Evolutionary conservation across 2,329 filamentous ascomycete species (phyloP).

Genomic region (Aureobasidium sp.): DNA sequence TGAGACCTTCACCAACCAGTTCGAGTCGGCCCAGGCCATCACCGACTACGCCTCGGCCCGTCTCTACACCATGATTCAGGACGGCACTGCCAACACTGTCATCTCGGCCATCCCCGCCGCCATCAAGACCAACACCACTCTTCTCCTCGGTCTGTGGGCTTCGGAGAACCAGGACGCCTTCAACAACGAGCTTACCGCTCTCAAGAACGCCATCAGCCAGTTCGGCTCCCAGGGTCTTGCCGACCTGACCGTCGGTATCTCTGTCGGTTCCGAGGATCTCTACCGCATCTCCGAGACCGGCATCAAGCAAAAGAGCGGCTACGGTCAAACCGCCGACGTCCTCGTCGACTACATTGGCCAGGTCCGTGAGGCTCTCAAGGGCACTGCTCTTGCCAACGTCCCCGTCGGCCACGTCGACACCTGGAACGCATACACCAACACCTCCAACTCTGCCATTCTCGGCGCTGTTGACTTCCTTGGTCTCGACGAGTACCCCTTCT

Average conservation of each 20-base stretch:
- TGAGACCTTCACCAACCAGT: conserved; percentile 43
- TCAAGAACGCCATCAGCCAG: conserved; percentile 60
- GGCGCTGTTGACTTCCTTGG: conserved; percentile 70
- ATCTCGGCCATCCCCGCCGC: conserved; percentile 72
- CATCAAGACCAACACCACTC: conserved; percentile 67
- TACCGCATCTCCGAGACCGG: conserved; percentile 45
- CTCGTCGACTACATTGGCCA: conserved; percentile 65
- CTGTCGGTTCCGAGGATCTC: conserved; percentile 75
- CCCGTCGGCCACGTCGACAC: conserved; percentile 82
- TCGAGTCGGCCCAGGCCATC: conserved; percentile 58
- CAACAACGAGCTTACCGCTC: conserved; percentile 65
- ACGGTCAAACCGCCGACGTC: conserved; percentile 31
- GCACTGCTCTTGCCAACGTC: conserved; percentile 48
- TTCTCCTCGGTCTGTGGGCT: conserved; percentile 80
- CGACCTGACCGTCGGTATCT: conserved; percentile 69
- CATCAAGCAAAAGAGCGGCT: conserved; percentile 41
- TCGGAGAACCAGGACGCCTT: conserved; percentile 59
- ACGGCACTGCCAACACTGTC: conserved; percentile 55
- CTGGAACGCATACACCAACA: conserved; percentile 68
- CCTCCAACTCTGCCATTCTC: conserved; percentile 63
- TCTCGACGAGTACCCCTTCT: conserved; percentile 71
- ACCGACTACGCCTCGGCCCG: conserved; percentile 62
- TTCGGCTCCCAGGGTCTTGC: conserved; percentile 59
- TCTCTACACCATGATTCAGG: conserved; percentile 69
- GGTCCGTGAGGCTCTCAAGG: conserved; percentile 56